Percentiles rank a stretch among this genome's conserved stretches.
phyloP scores from a whole-genome alignment of 2,329 filamentous ascomycete species.

The Metarhizium guizhouense region DNA sequence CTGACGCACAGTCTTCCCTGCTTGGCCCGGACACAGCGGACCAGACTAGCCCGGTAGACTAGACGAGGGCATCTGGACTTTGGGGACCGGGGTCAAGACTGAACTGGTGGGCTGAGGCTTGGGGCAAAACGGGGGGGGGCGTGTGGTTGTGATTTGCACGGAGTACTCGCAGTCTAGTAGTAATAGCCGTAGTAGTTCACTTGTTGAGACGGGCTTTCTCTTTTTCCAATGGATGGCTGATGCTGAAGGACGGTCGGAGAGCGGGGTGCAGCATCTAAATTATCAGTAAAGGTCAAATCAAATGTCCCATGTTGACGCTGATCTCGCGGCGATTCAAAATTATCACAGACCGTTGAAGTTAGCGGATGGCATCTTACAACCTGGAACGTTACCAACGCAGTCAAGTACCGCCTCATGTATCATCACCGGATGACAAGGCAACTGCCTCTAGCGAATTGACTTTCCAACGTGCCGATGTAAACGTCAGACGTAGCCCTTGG shows the following conservation, averaged over 20 bases:
- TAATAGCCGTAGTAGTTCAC: background rate
- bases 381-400: background rate
- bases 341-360: too few species aligned
- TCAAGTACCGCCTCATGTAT: background rate
- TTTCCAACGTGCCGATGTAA: background rate
- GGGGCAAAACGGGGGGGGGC: background rate
- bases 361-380: too few species aligned
- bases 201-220: background rate
- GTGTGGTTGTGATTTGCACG: background rate
- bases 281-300: too few species aligned
- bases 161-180: too few species aligned
- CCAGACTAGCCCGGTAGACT: background rate
- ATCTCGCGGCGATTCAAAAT: too few species aligned
- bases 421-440: too few species aligned
- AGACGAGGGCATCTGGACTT: background rate
- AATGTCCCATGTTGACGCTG: too few species aligned
- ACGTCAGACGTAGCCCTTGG: background rate
- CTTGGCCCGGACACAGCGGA: conserved; percentile 3
- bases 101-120: background rate
- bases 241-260: too few species aligned
- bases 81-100: background rate
- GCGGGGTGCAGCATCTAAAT: too few species aligned
- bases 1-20: background rate
- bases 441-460: too few species aligned
- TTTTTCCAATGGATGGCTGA: too few species aligned